Percentiles rank a stretch among this genome's conserved stretches.
phyloP scores from a whole-genome alignment of 257 asterid genomes.

The Dorcoceras hygrometricum region DNA sequence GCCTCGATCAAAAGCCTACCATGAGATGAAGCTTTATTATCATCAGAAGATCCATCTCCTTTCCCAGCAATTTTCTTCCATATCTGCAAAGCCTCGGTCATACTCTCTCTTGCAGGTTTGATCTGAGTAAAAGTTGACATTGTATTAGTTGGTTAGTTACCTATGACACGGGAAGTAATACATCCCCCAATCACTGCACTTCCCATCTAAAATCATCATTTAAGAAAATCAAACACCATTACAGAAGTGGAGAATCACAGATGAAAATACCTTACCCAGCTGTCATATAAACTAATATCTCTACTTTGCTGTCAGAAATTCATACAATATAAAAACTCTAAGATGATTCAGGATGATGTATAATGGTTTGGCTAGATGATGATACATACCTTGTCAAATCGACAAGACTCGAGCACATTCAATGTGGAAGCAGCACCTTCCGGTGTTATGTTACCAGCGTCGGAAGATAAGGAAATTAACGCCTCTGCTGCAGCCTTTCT shows the following conservation, averaged over 20 bases:
- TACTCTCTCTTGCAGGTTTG: constrained; percentile 90
- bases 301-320: constrained; percentile 7
- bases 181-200: constrained; percentile 14
- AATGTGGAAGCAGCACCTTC: constrained; percentile 74
- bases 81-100: constrained; percentile 91
- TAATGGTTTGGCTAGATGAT: neutral
- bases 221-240: constrained; percentile 10
- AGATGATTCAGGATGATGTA: neutral
- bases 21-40: constrained; percentile 55
- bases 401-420: constrained; percentile 77
- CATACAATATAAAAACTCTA: too few species aligned
- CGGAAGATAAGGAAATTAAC: constrained; percentile 56
- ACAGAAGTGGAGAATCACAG: constrained; percentile 8
- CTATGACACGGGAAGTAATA: constrained; percentile 8
- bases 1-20: constrained; percentile 73
- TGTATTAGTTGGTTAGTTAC: constrained; percentile 14
- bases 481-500: constrained; percentile 98
- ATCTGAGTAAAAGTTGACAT: constrained; percentile 43
- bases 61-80: constrained; percentile 92
- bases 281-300: constrained; percentile 5
- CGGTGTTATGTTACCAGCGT: constrained; percentile 52
- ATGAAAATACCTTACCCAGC: constrained; percentile 21
- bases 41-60: constrained; percentile 77
- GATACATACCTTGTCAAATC: constrained; percentile 82
- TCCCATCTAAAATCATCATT: constrained; percentile 10